Evolutionary conservation across 148 eudicot species (phyloP).

Genomic region (Vaccinium darrowii): DNA sequence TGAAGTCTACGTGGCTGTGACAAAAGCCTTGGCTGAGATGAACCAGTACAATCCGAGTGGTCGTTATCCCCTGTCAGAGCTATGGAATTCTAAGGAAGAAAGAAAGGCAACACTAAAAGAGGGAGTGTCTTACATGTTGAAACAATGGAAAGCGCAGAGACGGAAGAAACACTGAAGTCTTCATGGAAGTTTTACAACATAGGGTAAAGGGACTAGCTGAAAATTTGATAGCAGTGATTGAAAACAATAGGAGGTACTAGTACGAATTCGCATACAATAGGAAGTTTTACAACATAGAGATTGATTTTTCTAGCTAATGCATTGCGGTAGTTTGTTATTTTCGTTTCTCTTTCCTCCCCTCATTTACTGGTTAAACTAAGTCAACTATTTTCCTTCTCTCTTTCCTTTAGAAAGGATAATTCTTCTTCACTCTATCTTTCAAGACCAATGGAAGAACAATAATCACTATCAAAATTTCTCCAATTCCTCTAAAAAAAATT

Average conservation of each 20-base stretch:
- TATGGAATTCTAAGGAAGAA: slow-evolving; percentile 56
- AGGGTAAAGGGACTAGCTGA: not conserved
- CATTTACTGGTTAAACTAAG: too few species aligned
- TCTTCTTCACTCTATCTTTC: too few species aligned
- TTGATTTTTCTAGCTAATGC: not conserved
- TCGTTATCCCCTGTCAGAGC: slow-evolving; percentile 44
- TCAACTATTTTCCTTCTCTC: too few species aligned
- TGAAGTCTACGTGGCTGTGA: slow-evolving; percentile 41
- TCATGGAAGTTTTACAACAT: not conserved
- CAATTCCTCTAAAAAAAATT: too few species aligned
- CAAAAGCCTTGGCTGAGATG: slow-evolving; percentile 45
- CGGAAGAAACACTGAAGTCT: not conserved
- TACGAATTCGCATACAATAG: not conserved
- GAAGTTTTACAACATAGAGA: too few species aligned
- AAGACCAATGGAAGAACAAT: too few species aligned
- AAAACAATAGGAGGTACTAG: not conserved
- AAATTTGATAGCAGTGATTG: not conserved
- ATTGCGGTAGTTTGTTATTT: too few species aligned
- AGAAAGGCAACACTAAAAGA: slow-evolving; percentile 48
- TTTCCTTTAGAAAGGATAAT: too few species aligned
- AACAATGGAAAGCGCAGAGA: slow-evolving; percentile 33
- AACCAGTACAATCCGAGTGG: slow-evolving; percentile 68
- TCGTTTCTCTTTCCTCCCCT: not conserved
- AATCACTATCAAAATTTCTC: too few species aligned
- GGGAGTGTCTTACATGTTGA: slow-evolving; percentile 33